These are phyloP conservation scores for Fragilariopsis cylindrus DNA, from an alignment of 108 stramenopile species.

Conservation along the genomic window DNA sequence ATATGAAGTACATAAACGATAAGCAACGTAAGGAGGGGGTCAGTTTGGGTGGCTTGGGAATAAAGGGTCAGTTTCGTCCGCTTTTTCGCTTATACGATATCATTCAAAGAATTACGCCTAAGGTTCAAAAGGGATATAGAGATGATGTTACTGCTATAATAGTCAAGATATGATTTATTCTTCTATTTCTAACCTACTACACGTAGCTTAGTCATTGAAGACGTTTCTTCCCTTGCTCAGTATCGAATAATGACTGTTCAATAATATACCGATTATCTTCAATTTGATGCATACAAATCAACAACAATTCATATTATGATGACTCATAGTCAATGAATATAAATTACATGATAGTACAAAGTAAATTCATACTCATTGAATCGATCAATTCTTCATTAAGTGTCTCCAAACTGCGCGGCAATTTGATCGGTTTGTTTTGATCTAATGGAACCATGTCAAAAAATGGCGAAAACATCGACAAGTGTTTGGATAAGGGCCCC, in stretches of 20 bases:
- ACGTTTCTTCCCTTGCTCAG: background rate
- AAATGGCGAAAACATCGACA: conserved; percentile 27
- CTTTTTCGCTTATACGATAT: conserved; percentile 17
- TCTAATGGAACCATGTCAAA: conserved; percentile 27
- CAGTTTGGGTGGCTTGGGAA: background rate
- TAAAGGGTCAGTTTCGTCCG: conserved; percentile 10
- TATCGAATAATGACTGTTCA: background rate
- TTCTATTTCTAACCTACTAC: background rate
- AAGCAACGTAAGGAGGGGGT: background rate
- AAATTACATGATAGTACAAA: conserved; percentile 24
- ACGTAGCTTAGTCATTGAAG: background rate
- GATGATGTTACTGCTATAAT: conserved; percentile 43
- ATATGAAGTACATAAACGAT: background rate
- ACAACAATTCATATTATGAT: too few species aligned
- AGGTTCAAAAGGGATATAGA: conserved; percentile 30
- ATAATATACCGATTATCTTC: background rate
- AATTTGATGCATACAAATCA: too few species aligned
- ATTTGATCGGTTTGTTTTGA: background rate
- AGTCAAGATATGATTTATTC: conserved; percentile 9
- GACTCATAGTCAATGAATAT: background rate
- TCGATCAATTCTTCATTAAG: conserved; percentile 26
- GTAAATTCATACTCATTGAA: conserved; percentile 16
- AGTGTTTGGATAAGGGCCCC: conserved; percentile 16
- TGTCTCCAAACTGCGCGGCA: conserved; percentile 13
- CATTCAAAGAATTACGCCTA: conserved; percentile 26